Percentiles rank a stretch among this genome's conserved stretches.
phyloP scores from a whole-genome alignment of 1,284 basidiomycete species.

The Cutaneotrichosporon daszewskae region DNA sequence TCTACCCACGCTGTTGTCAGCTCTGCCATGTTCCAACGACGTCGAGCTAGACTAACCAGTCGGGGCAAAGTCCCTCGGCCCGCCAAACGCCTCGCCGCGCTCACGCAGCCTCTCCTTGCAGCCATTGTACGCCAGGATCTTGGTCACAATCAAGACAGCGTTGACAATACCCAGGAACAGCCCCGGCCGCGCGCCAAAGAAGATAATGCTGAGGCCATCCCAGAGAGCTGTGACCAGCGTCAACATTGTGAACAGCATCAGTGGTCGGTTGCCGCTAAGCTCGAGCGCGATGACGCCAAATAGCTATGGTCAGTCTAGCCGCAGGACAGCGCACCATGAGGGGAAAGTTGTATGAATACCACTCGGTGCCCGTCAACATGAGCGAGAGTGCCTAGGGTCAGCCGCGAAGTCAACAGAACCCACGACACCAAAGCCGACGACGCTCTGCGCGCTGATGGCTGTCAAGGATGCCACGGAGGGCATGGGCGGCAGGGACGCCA shows the following conservation, averaged over 20 bases:
- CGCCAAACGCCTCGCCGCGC: slow-evolving; percentile 31
- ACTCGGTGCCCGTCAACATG: slow-evolving; percentile 16
- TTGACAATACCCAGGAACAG: no score
- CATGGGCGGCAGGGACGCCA: no score
- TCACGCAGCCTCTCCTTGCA: slow-evolving; percentile 30
- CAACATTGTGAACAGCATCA: slow-evolving; percentile 29
- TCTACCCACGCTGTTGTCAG: slow-evolving; percentile 9
- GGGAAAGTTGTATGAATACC: slow-evolving; percentile 35
- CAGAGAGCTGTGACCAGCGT: slow-evolving; percentile 18
- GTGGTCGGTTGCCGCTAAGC: slow-evolving; percentile 26
- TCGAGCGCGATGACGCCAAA: slow-evolving; percentile 39
- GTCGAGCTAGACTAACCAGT: slow-evolving; percentile 4
- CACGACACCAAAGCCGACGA: no score
- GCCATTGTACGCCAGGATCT: no score
- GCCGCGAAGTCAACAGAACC: not conserved
- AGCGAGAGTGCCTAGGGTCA: slow-evolving; percentile 24
- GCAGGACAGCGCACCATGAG: slow-evolving; percentile 37
- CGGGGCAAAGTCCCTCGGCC: slow-evolving; percentile 6
- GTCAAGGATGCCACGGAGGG: no score
- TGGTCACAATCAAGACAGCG: no score
- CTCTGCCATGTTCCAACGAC: no score
- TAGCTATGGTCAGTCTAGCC: slow-evolving; percentile 37
- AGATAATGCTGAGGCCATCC: no score
- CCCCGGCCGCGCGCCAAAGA: no score
- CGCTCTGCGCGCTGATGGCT: no score